phyloP scores from a whole-genome alignment of 257 asterid species.

The Coffea eugenioides region DNA sequence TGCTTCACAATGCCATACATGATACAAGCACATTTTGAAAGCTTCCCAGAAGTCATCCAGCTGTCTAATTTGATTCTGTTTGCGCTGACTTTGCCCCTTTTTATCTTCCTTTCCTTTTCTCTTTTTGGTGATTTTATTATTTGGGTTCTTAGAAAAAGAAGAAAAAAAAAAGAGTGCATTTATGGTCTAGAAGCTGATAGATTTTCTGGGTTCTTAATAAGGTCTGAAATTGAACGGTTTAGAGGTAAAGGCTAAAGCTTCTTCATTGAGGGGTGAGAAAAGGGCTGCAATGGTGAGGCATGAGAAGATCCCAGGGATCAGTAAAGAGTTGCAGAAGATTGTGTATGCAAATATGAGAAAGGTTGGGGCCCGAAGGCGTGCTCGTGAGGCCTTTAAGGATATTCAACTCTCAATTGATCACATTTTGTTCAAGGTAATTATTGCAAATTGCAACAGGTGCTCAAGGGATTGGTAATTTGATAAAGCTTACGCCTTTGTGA shows the following conservation, averaged over 20 bases:
- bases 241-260: conserved; percentile 9
- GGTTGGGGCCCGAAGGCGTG: conserved; percentile 73
- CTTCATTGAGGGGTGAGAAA: conserved; percentile 21
- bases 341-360: conserved; percentile 81
- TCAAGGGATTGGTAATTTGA: background rate
- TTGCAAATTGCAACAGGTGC: background rate
- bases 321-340: conserved; percentile 60
- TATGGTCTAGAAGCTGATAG: background rate
- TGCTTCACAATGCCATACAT: background rate
- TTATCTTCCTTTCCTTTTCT: background rate
- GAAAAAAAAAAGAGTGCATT: background rate
- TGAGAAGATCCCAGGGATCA: conserved; percentile 62
- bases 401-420: conserved; percentile 90
- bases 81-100: background rate
- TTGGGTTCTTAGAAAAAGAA: conserved; percentile 12
- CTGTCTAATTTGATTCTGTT: background rate
- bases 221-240: conserved; percentile 13
- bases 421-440: conserved; percentile 72
- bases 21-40: conserved; percentile 11
- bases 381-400: conserved; percentile 95
- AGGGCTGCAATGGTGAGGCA: conserved; percentile 44
- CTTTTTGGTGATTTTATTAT: background rate
- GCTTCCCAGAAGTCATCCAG: background rate
- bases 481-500: conserved; percentile 3
- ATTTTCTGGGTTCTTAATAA: conserved; percentile 25